Percentiles rank a stretch among this genome's conserved stretches.
Conservation (phyloP, 1,284 basidiomycete genomes). For the Moesziomyces parantarcticus region DNA sequence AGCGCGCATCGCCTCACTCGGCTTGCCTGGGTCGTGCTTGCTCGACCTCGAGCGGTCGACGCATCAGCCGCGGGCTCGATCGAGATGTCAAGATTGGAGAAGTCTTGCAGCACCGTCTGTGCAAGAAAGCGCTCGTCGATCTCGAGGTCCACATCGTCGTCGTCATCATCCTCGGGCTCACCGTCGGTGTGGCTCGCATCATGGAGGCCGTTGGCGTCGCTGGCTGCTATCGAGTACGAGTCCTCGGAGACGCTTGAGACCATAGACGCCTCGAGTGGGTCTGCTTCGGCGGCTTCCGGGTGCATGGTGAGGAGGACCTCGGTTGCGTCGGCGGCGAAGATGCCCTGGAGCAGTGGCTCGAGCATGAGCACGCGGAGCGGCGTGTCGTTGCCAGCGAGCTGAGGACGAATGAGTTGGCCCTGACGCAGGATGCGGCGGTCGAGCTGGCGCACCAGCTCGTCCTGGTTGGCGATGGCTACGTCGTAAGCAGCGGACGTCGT, state of each 20-base stretch:
- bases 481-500: conserved; percentile 35
- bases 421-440: conserved; percentile 48
- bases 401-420: conserved; percentile 33
- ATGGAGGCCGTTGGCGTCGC: conserved; percentile 6
- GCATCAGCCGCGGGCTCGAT: conserved; percentile 18
- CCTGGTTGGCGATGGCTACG: conserved; percentile 21
- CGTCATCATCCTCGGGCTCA: conserved; percentile 25
- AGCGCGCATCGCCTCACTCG: conserved; percentile 24
- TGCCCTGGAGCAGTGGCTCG: conserved; percentile 61
- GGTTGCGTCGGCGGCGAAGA: conserved; percentile 32
- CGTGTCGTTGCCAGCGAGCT: conserved; percentile 4
- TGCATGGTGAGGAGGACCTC: conserved; percentile 47
- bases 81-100: conserved; percentile 44
- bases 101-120: conserved; percentile 49
- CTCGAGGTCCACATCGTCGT: conserved; percentile 20
- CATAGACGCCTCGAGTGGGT: conserved; percentile 24
- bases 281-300: conserved; percentile 15
- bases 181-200: conserved; percentile 22
- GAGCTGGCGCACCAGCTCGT: conserved; percentile 28
- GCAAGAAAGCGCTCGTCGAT: conserved; percentile 62
- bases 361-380: conserved; percentile 50
- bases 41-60: not conserved
- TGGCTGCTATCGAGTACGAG: conserved; percentile 28
- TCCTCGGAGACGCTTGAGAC: conserved; percentile 24
- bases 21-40: not conserved